Base-by-base conservation (phyloP, 768 basidiomycete species). In the Rhodotorula paludigena region DNA sequence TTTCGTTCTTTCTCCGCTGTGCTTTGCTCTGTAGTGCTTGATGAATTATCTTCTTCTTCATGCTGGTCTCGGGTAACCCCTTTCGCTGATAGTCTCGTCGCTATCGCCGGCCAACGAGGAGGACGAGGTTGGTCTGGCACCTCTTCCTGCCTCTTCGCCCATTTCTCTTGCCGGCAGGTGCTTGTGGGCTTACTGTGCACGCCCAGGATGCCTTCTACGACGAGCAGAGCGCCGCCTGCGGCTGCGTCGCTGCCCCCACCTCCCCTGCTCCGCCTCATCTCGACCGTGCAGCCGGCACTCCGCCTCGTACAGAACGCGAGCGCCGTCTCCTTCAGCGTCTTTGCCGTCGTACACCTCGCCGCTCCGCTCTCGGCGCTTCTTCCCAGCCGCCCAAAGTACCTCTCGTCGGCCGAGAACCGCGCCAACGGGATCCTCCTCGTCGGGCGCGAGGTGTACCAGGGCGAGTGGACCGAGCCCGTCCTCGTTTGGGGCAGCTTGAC, bases 381-480 rank as follows among this genome's bases (percentile, higher is more conserved):
- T 3, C 62, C 70, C 0, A 86, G 87, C 63, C 92, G 89, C 23
- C 81, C 82, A 56, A 91, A 92, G 28, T 63, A 62, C 67, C 28
- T 68, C 51, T 21, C 39, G 11, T 35, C 32, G 77, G 91, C 91
- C 76, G 91, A 92, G 75, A 89, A 89, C 21, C 92, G 96, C 78
- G 97, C 97, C 74, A 92, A 93, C 78, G 84, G 84, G 28, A 89
- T 92, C 11, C 96, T 96, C 92, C 57, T 73, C 23, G 53, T 73
- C 60, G 60, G 62, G 2, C 53, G 68, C 28, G 65, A 74, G 21
- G 42, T 67, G n/a, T 74, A 77, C 54, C 66, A 75, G 45, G 54
- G 53, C 28, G 62, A 52, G 16, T 71, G 61, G 64, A 38, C 57
- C 21, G 74, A 75, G 53, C 64, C 66, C 1, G 20, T 74, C 20